Conservation (phyloP, 768 basidiomycete species). For the Russula sp. region DNA sequence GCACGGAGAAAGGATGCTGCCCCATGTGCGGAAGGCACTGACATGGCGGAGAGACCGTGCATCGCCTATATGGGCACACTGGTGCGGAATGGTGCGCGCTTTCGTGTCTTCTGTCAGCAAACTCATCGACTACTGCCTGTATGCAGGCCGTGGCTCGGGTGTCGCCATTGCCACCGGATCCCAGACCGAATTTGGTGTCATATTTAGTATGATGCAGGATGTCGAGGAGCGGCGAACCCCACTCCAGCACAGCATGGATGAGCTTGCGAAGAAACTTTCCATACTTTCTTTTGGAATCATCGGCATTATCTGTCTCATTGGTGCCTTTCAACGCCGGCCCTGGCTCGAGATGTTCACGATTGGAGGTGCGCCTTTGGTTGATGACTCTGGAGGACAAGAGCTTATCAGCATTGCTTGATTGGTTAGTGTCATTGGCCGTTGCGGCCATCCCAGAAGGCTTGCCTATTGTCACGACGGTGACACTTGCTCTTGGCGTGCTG, state of each 20-base stretch:
- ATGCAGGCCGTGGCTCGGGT: constrained; percentile 68
- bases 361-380: constrained; percentile 55
- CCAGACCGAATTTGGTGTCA: constrained; percentile 90
- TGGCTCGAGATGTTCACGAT: constrained; percentile 99
- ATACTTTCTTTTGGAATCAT: constrained; percentile 90
- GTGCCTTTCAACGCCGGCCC: constrained; percentile 72
- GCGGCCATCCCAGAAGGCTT: constrained; percentile 96
- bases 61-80: constrained; percentile 96
- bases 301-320: constrained; percentile 87
- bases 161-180: constrained; percentile 81
- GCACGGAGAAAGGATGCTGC: constrained; percentile 62
- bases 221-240: constrained; percentile 89
- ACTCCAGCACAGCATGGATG: constrained; percentile 91
- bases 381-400: neutral
- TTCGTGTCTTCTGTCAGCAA: neutral
- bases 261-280: constrained; percentile 88
- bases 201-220: constrained; percentile 98
- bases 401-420: constrained; percentile 17
- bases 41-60: constrained; percentile 78
- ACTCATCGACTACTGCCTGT: neutral
- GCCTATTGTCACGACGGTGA: constrained; percentile 96
- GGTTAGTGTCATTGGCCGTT: constrained; percentile 89
- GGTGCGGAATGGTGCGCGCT: constrained; percentile 70
- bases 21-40: constrained; percentile 42
- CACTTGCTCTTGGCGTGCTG: constrained; percentile 88